These are phyloP conservation scores for Neofusicoccum parvum DNA, from an alignment of 2,329 filamentous ascomycete species.

Conservation along the genomic window DNA sequence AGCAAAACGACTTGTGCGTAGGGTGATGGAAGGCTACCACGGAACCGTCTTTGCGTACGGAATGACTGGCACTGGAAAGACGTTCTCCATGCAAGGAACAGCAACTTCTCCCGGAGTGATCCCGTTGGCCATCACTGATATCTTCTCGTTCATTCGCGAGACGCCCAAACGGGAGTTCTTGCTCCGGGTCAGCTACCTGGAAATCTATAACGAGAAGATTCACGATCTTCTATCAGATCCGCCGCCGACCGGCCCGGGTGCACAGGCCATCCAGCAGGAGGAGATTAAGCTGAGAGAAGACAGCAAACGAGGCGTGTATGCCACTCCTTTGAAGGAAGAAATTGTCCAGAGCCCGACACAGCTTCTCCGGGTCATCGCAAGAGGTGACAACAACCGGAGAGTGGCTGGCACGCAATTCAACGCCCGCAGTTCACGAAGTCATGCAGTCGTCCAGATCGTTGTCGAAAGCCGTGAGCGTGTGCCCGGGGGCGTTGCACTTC, in stretches of 20 bases:
- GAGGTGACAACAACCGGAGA: constrained; percentile 86
- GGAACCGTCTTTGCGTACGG: constrained; percentile 98
- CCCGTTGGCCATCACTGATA: constrained; percentile 94
- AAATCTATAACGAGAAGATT: constrained; percentile 99
- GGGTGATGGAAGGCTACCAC: constrained; percentile 99
- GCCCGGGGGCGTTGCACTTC: constrained; percentile 53
- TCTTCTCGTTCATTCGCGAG: constrained; percentile 98
- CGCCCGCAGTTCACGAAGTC: constrained; percentile 91
- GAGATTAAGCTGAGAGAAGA: constrained; percentile 98
- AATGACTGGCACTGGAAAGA: constrained; percentile 98
- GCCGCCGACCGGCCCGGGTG: constrained; percentile 54
- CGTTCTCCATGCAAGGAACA: constrained; percentile 99
- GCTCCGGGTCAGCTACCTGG: constrained; percentile 92
- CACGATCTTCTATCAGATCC: constrained; percentile 86
- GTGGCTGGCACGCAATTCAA: constrained; percentile 98
- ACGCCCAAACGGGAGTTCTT: constrained; percentile 93
- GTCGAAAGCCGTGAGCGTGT: constrained; percentile 92
- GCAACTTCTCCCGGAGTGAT: constrained; percentile 95
- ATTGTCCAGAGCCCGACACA: constrained; percentile 98
- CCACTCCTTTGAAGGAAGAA: constrained; percentile 93
- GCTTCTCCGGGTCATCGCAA: constrained; percentile 87
- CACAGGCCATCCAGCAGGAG: constrained; percentile 63
- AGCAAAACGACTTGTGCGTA: constrained; percentile 88
- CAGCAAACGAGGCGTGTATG: constrained; percentile 94
- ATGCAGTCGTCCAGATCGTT: constrained; percentile 97